Base-by-base conservation (phyloP, 2,329 filamentous ascomycete genomes). In the Xylariaceae sp. region DNA sequence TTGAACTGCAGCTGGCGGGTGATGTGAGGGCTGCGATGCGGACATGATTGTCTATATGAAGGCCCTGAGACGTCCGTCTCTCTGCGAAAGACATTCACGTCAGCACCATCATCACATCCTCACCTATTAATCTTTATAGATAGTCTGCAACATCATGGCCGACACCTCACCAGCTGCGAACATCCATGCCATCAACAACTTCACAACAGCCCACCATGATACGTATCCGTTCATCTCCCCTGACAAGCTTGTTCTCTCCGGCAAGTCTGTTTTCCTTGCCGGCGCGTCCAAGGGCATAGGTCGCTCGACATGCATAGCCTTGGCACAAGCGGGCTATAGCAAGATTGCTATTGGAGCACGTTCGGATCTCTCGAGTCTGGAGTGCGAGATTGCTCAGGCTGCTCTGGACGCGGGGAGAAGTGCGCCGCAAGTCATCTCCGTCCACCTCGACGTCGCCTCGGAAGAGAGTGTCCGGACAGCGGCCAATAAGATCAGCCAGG, bases 211-310 rank as follows among this genome's bases (percentile, higher is more conserved):
- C 37, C 37, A 42, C 37, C 37, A 42, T 10, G 37, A 42, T 42
- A 42, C 37, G 9, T 42, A 42, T 42, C 13, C 37, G 37, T 42
- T 42, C 37, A 42, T 42, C 13, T 42, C 37, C 9, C 37, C 37
- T 42, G 37, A 42, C 13, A 42, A 66, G 23, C 48, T 56, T 3
- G 51, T 70, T 56, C 64, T 71, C 2, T 56, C 58, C n/a, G 69
- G 71, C 8, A 68, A 58, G 57, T 71, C 70, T 1, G 67, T 72
- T 53, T 74, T 85, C 59, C 76, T 84, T 53, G 79, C 76, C 4
- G 81, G 81, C 6, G 80, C 77, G 1, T 79, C 77, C 3, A 77
- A 75, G 50, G 79, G 80, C 23, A 75, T 82, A 55, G 81, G 82
- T 6, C 73, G 71, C 2, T 72, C 75, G 34, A 82, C 75, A 2